Conservation (phyloP, 768 basidiomycete genomes). For the Serendipita sp. region DNA sequence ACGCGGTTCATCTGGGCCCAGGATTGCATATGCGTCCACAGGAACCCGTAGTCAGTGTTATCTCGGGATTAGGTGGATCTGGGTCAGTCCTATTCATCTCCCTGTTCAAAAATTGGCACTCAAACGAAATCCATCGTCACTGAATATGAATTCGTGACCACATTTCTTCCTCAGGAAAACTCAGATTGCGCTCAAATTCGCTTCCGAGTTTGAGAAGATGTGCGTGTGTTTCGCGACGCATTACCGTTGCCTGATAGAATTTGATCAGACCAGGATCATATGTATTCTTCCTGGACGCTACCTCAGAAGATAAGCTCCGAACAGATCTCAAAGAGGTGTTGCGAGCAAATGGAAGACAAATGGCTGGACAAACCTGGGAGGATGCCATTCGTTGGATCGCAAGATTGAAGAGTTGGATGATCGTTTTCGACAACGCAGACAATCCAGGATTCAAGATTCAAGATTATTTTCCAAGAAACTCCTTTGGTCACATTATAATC, state of each 20-base stretch:
- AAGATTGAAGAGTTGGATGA: neutral
- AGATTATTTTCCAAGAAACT: neutral
- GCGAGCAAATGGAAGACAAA: neutral
- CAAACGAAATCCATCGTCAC: too few species aligned
- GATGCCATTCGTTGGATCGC: neutral
- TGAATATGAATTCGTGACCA: too few species aligned
- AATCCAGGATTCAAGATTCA: neutral
- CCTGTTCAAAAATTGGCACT: too few species aligned
- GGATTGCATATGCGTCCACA: neutral
- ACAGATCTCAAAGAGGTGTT: neutral
- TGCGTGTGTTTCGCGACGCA: neutral
- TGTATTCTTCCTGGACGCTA: neutral
- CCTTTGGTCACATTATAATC: neutral
- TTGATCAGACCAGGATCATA: neutral
- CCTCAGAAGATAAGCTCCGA: neutral
- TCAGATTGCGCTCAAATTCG: neutral
- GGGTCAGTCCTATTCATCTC: neutral
- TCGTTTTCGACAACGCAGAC: neutral
- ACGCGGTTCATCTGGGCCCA: neutral
- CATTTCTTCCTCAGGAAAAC: neutral
- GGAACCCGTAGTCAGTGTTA: neutral
- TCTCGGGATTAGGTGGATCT: neutral
- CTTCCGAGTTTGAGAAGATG: neutral
- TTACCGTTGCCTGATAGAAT: neutral
- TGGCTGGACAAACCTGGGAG: neutral